These are phyloP conservation scores for Diaporthe citrichinensis DNA, from an alignment of 2,329 filamentous ascomycete species.

Conservation along the genomic window DNA sequence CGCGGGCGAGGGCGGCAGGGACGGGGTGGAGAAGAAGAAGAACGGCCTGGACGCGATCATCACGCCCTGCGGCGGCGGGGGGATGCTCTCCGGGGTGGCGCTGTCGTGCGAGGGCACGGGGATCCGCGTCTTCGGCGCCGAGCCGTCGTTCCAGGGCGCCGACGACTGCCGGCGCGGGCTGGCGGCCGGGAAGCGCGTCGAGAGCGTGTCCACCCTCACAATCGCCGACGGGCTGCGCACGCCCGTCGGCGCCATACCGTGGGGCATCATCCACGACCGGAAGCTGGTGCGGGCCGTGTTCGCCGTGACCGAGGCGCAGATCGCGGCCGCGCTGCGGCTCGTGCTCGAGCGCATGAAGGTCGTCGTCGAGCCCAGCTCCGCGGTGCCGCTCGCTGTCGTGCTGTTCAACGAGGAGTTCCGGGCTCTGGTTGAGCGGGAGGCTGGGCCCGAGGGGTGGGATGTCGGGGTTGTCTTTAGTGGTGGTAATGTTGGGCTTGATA, in stretches of 20 bases:
- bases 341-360: conserved; percentile 92
- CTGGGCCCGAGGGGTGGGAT: conserved; percentile 81
- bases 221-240: conserved; percentile 92
- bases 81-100: conserved; percentile 87
- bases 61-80: conserved; percentile 88
- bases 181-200: conserved; percentile 73
- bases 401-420: conserved; percentile 91
- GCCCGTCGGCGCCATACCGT: conserved; percentile 82
- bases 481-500: conserved; percentile 71
- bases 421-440: conserved; percentile 76
- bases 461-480: conserved; percentile 72
- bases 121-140: conserved; percentile 86
- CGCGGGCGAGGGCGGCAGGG: conserved; percentile 44
- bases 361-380: conserved; percentile 89
- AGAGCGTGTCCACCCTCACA: conserved; percentile 80
- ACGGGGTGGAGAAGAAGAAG: conserved; percentile 36
- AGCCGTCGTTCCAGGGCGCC: conserved; percentile 85
- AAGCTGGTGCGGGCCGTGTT: conserved; percentile 79
- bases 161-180: conserved; percentile 86
- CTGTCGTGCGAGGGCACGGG: conserved; percentile 80
- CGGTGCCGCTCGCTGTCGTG: conserved; percentile 85
- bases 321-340: conserved; percentile 80
- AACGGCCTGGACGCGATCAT: conserved; percentile 78
- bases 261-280: conserved; percentile 80
- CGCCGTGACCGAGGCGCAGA: conserved; percentile 85